Conservation (phyloP, 164 flowering plant genomes). For the Stephania yunnanensis region DNA sequence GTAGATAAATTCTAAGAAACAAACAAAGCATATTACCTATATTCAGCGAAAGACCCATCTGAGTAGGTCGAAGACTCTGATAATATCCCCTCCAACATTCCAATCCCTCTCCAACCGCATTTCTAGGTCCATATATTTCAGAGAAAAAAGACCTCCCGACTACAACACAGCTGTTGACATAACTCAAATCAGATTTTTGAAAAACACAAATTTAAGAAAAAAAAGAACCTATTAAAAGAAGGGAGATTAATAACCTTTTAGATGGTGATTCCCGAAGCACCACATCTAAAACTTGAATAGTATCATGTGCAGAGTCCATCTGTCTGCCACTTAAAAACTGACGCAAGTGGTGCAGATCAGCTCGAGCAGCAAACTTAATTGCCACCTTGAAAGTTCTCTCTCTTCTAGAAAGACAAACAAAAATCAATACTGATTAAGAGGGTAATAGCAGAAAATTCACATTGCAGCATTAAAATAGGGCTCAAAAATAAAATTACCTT, state of each 20-base stretch:
- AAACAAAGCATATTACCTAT: slow-evolving; percentile 39
- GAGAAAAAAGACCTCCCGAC: slow-evolving; percentile 71
- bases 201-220: neutral
- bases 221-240: neutral
- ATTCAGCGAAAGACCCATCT: slow-evolving; percentile 78
- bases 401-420: slow-evolving; percentile 32
- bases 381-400: slow-evolving; percentile 55
- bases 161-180: slow-evolving; percentile 22
- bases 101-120: slow-evolving; percentile 48
- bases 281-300: slow-evolving; percentile 64
- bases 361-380: slow-evolving; percentile 45
- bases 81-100: slow-evolving; percentile 77
- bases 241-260: slow-evolving; percentile 17
- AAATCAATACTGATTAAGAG: neutral
- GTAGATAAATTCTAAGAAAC: too few relatives aligned
- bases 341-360: slow-evolving; percentile 43
- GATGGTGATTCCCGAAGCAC: slow-evolving; percentile 53
- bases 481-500: slow-evolving; percentile 12
- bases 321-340: slow-evolving; percentile 41
- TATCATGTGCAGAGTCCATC: slow-evolving; percentile 56
- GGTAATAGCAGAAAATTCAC: neutral
- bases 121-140: slow-evolving; percentile 18
- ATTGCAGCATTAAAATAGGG: neutral
- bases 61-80: slow-evolving; percentile 71
- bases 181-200: neutral